phyloP scores from a whole-genome alignment of 306 rosid genomes.

The Quillaja saponaria region DNA sequence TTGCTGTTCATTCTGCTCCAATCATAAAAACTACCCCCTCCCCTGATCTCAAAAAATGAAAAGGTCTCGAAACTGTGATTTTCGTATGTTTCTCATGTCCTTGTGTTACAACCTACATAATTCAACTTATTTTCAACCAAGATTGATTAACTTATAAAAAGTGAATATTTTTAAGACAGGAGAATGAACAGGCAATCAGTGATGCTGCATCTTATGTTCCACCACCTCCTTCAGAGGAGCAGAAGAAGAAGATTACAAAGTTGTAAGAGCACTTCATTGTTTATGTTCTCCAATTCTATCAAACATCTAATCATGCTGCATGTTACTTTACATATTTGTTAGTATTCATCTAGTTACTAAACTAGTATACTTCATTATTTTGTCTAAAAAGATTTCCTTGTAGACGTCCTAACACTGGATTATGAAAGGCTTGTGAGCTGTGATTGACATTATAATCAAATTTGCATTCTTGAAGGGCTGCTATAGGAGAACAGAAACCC shows the following conservation, averaged over 20 bases:
- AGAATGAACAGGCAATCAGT: constrained; percentile 63
- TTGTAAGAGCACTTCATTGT: constrained; percentile 50
- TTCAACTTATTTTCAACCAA: no score
- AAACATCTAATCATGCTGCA: neutral
- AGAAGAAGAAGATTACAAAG: constrained; percentile 91
- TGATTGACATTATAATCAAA: constrained; percentile 25
- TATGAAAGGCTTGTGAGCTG: constrained; percentile 18
- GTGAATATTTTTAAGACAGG: constrained; percentile 16
- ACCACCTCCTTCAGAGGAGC: constrained; percentile 97
- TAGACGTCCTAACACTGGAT: constrained; percentile 14
- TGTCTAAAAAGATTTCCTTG: neutral
- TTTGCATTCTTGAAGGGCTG: constrained; percentile 61
- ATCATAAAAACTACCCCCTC: neutral
- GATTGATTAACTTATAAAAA: neutral
- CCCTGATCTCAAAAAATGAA: neutral
- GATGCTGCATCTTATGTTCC: constrained; percentile 96
- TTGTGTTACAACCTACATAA: no score
- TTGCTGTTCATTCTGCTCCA: neutral
- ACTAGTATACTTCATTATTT: constrained; percentile 16
- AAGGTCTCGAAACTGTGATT: no score
- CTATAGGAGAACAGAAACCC: constrained; percentile 86
- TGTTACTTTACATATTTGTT: neutral
- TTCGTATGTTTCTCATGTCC: no score
- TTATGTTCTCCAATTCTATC: constrained; percentile 10
- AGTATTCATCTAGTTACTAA: no score